These are phyloP conservation scores for Allomyces macrogynus DNA, from an alignment of 192 early-diverging fungal genomes.

Conservation along the genomic window DNA sequence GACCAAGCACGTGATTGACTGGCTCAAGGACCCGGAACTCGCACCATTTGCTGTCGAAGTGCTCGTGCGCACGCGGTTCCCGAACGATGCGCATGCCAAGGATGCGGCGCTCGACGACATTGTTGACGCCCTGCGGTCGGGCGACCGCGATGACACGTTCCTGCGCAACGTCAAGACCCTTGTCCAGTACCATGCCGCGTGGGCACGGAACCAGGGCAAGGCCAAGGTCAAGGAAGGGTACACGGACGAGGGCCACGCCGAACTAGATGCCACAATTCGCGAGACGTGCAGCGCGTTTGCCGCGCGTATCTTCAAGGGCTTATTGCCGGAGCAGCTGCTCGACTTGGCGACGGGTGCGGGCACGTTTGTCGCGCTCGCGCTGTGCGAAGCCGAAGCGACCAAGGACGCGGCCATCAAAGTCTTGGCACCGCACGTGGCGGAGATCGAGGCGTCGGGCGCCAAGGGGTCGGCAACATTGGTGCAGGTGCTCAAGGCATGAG, in stretches of 20 bases:
- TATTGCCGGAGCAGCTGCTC: neutral
- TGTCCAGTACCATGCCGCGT: constrained; percentile 4
- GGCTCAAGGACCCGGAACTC: constrained; percentile 25
- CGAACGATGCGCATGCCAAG: constrained; percentile 10
- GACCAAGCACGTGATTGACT: constrained; percentile 15
- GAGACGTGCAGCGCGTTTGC: neutral
- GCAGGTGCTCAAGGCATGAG: neutral
- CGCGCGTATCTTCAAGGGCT: neutral
- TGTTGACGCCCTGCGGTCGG: neutral
- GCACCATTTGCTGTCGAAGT: constrained; percentile 48
- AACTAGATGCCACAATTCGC: neutral
- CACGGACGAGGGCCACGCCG: neutral
- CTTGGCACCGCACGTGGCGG: neutral
- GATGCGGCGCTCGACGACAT: neutral
- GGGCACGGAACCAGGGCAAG: neutral
- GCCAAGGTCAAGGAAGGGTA: neutral
- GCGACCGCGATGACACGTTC: neutral
- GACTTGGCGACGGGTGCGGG: neutral
- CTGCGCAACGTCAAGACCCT: constrained; percentile 2
- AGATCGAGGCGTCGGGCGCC: neutral
- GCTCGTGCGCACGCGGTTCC: constrained; percentile 17
- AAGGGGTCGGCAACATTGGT: neutral
- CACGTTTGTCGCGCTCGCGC: neutral
- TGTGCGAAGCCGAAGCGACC: neutral
- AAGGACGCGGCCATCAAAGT: neutral